Evolutionary conservation across 176 grass and related monocot genomes (phyloP).

Genomic region (maize (Zea mays)): DNA sequence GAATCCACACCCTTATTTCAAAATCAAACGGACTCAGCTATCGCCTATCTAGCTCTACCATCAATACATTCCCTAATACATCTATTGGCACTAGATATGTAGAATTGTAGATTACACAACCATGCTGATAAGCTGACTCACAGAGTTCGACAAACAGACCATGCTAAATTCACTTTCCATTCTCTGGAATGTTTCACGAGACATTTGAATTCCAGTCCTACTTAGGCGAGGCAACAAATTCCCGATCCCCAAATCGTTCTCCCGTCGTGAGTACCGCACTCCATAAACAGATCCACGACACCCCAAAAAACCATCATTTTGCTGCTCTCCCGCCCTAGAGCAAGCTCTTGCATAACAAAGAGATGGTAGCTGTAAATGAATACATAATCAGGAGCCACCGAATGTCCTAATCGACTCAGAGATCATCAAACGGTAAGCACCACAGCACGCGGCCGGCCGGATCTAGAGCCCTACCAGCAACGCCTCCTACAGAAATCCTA

Average conservation of each 20-base stretch:
- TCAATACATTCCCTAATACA: not conserved
- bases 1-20: not conserved
- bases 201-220: not conserved
- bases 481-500: not conserved
- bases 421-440: not conserved
- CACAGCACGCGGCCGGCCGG: not conserved
- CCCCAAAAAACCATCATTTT: not conserved
- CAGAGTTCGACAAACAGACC: not conserved
- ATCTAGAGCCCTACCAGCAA: conserved; percentile 11
- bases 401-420: not conserved
- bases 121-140: not conserved
- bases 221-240: not conserved
- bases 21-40: too few relatives aligned
- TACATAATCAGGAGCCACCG: not conserved
- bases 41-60: not conserved
- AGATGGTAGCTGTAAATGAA: not conserved
- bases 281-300: too few relatives aligned
- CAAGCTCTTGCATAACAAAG: not conserved
- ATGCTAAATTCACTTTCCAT: not conserved
- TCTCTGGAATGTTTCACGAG: not conserved
- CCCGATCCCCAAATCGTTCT: not conserved
- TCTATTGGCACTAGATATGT: not conserved
- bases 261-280: not conserved
- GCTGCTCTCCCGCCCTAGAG: not conserved
- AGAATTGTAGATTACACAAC: not conserved